Percentiles rank a stretch among this genome's conserved stretches.
Conservation (phyloP, 768 basidiomycete species). For the Pseudohyphozyma bogoriensis region DNA sequence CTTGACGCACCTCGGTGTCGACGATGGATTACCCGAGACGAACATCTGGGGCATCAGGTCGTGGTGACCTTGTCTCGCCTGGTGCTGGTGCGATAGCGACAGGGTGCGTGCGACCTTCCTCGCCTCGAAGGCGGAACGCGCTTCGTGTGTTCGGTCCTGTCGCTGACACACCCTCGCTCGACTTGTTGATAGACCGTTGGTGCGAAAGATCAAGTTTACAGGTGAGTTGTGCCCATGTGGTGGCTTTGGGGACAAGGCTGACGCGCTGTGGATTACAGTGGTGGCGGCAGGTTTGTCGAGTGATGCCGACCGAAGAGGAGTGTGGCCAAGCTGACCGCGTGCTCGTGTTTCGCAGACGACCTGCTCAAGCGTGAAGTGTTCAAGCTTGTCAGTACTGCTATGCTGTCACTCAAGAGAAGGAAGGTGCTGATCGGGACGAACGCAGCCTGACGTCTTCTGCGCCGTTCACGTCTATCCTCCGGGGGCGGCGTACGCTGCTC, state of each 20-base stretch:
- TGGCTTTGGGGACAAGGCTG: not conserved
- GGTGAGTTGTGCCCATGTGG: not conserved
- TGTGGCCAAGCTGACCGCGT: not conserved
- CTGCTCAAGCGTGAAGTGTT: conserved; percentile 30
- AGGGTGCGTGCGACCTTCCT: too few species aligned
- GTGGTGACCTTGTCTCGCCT: too few species aligned
- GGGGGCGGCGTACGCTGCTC: not conserved
- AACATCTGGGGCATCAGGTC: too few species aligned
- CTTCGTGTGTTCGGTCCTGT: too few species aligned
- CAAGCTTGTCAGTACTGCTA: too few species aligned
- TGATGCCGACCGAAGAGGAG: not conserved
- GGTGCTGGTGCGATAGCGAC: too few species aligned
- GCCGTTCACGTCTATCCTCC: conserved; percentile 1
- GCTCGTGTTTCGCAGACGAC: conserved; percentile 12
- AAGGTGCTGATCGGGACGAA: not conserved
- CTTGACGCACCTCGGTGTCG: too few species aligned
- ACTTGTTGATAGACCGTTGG: not conserved
- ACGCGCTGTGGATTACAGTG: not conserved
- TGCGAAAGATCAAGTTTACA: not conserved
- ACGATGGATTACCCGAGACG: too few species aligned
- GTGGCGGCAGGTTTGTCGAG: conserved; percentile 1
- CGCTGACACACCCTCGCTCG: too few species aligned
- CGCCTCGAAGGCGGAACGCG: too few species aligned
- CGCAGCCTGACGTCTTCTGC: conserved; percentile 6
- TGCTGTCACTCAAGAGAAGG: too few species aligned